Evolutionary conservation across 2,329 filamentous ascomycete species (phyloP).

Genomic region (Coniochaeta hoffmannii): DNA sequence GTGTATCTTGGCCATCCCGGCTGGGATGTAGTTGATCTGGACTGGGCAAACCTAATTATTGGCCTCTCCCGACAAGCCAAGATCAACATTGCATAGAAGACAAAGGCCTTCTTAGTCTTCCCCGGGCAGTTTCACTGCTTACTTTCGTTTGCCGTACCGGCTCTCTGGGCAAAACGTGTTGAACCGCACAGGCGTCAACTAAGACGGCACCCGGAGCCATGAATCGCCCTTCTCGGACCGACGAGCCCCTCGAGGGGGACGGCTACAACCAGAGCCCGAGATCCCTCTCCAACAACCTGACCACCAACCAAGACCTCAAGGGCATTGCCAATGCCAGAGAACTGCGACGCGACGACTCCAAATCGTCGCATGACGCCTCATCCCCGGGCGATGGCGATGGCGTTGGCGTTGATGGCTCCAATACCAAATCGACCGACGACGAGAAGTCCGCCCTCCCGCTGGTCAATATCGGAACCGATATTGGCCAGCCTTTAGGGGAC

Average conservation of each 20-base stretch:
- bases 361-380: neutral
- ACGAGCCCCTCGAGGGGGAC: slow-evolving; percentile 28
- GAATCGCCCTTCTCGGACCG: slow-evolving; percentile 21
- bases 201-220: neutral
- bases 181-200: too few relatives aligned
- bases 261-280: slow-evolving; percentile 49
- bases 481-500: too few relatives aligned
- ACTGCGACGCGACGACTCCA: slow-evolving; percentile 9
- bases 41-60: too few relatives aligned
- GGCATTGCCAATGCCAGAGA: slow-evolving; percentile 37
- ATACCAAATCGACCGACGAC: neutral
- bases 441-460: neutral
- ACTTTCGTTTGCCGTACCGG: too few relatives aligned
- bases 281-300: slow-evolving; percentile 44
- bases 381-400: neutral
- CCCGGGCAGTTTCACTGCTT: too few relatives aligned
- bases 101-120: too few relatives aligned
- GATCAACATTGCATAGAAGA: too few relatives aligned
- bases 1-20: too few relatives aligned
- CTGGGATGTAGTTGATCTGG: too few relatives aligned
- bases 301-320: slow-evolving; percentile 48
- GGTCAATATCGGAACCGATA: too few relatives aligned
- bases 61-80: too few relatives aligned
- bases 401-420: neutral
- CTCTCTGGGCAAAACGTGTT: too few relatives aligned